These are phyloP conservation scores for Syzygium grande DNA, from an alignment of 345 rosid species.

Conservation along the genomic window DNA sequence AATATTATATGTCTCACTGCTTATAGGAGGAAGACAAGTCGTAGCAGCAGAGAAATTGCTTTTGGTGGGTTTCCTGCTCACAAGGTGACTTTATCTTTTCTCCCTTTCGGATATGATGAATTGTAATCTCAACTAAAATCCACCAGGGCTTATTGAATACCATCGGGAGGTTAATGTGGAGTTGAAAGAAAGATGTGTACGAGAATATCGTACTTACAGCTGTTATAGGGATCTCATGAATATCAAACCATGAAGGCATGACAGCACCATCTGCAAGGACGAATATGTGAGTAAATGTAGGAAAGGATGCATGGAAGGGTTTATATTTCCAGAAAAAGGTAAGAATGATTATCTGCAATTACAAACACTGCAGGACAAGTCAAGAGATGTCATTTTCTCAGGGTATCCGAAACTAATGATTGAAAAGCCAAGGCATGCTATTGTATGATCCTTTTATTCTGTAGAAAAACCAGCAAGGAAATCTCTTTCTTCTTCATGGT, in stretches of 20 bases:
- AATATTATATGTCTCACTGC: not conserved
- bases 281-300: not conserved
- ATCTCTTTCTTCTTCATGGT: not conserved
- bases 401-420: not conserved
- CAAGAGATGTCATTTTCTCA: not conserved
- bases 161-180: not conserved
- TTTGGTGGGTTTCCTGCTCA: not conserved
- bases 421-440: not conserved
- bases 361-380: not conserved
- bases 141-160: not conserved
- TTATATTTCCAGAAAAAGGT: not conserved
- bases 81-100: not conserved
- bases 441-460: not conserved
- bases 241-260: slow-evolving; percentile 97
- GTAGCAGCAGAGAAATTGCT: not conserved
- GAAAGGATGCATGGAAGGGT: not conserved
- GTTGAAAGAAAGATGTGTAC: not conserved
- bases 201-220: slow-evolving; percentile 38
- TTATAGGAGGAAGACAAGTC: not conserved
- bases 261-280: slow-evolving; percentile 61
- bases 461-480: not conserved
- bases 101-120: not conserved
- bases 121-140: not conserved
- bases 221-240: slow-evolving; percentile 76
- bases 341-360: not conserved